Evolutionary conservation across 1,139 yeast genomes (phyloP).

Genomic region (Zygoascus meyerae): DNA sequence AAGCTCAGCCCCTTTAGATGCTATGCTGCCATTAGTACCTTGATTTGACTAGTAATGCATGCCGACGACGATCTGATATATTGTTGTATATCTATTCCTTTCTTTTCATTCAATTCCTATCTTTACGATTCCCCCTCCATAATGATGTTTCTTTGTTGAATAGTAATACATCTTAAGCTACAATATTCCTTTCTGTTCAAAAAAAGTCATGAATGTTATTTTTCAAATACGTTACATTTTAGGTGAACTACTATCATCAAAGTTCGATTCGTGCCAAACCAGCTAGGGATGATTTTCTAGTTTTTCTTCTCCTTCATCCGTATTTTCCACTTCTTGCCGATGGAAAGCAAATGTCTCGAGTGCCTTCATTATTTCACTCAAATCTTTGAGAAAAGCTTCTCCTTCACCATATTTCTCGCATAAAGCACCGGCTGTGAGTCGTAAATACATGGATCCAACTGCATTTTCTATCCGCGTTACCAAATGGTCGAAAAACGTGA

Average conservation of each 20-base stretch:
- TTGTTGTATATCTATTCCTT: no score
- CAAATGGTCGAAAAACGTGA: conserved; percentile 54
- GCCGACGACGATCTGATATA: no score
- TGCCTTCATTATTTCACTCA: conserved; percentile 17
- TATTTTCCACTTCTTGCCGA: background rate
- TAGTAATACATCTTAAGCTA: no score
- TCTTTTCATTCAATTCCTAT: no score
- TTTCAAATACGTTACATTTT: background rate
- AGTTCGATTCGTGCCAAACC: background rate
- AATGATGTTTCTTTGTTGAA: no score
- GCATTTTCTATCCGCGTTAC: conserved; percentile 58
- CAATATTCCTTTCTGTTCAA: no score
- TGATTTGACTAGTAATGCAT: no score
- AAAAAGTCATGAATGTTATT: background rate
- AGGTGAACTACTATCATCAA: background rate
- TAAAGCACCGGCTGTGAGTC: conserved; percentile 19
- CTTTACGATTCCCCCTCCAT: no score
- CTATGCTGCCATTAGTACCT: no score
- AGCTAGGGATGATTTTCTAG: background rate
- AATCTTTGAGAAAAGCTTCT: conserved; percentile 13
- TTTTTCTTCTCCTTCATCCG: background rate
- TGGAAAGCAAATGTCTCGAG: conserved; percentile 10
- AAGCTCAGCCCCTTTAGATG: no score
- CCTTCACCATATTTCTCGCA: conserved; percentile 9
- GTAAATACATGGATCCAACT: conserved; percentile 24